phyloP scores from a whole-genome alignment of 2,329 filamentous ascomycete genomes.

The Pezizomycotina sp. region DNA sequence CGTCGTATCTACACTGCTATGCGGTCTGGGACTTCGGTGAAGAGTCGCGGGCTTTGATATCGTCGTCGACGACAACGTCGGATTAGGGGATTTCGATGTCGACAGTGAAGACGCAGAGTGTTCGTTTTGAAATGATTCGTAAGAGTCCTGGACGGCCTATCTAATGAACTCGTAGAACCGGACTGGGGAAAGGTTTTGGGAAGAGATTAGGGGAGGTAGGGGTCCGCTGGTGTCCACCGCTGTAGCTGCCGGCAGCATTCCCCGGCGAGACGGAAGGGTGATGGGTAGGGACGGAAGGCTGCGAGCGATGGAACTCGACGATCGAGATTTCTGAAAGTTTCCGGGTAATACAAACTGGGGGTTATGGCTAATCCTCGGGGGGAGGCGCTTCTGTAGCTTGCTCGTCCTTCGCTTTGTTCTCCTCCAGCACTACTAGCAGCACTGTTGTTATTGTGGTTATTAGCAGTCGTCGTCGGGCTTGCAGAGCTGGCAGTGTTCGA shows the following conservation, averaged over 20 bases:
- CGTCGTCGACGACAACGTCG: too few relatives aligned
- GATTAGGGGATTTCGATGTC: too few relatives aligned
- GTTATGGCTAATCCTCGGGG: slow-evolving; percentile 14
- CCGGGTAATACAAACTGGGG: slow-evolving; percentile 15
- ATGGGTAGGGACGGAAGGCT: slow-evolving; percentile 16
- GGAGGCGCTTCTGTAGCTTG: slow-evolving; percentile 16
- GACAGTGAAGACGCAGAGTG: slow-evolving; percentile 15
- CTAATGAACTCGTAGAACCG: slow-evolving; percentile 18
- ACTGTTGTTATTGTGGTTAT: too few relatives aligned
- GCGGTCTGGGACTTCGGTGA: slow-evolving; percentile 8
- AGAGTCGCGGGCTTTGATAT: neutral
- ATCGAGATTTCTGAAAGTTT: slow-evolving; percentile 16
- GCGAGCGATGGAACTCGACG: slow-evolving; percentile 17
- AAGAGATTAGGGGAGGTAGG: slow-evolving; percentile 17
- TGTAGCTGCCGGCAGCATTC: too few relatives aligned
- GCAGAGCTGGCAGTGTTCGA: too few relatives aligned
- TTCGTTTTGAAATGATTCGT: slow-evolving; percentile 11
- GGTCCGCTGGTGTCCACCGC: slow-evolving; percentile 18
- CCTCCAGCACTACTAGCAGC: too few relatives aligned
- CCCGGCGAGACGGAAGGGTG: slow-evolving; percentile 10
- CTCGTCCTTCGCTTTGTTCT: slow-evolving; percentile 14
- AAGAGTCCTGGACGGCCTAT: slow-evolving; percentile 17
- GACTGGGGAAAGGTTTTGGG: slow-evolving; percentile 14
- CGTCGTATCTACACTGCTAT: slow-evolving; percentile 6
- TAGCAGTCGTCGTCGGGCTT: too few relatives aligned